A percentile compares a stretch with the other conserved stretches of the same genome.
Evolutionary conservation across 345 rosid genomes (phyloP).

Genomic region (Triadica sebifera): DNA sequence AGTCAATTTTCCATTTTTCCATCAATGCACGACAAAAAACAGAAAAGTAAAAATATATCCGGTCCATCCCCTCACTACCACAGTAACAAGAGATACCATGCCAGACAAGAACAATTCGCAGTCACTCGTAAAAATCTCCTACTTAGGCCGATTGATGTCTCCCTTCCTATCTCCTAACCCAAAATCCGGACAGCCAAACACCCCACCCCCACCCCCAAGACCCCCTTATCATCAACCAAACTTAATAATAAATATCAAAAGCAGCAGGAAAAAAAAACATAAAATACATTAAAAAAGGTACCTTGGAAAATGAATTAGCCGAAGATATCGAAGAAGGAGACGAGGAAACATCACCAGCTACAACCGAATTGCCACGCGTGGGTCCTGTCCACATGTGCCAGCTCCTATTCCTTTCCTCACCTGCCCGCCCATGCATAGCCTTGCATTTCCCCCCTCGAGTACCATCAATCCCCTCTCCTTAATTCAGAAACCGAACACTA

Average conservation of each 20-base stretch:
- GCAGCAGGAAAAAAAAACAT: too few species aligned
- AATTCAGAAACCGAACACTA: conserved; percentile 5
- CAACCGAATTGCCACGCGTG: conserved; percentile 29
- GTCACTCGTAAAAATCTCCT: too few species aligned
- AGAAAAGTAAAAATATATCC: background rate
- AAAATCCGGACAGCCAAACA: too few species aligned
- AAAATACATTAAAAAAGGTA: conserved; percentile 12
- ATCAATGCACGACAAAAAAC: background rate
- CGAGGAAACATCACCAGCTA: conserved; percentile 24
- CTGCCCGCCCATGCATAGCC: conserved; percentile 58
- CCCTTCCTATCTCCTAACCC: too few species aligned
- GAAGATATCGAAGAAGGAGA: conserved; percentile 40
- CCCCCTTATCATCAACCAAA: too few species aligned
- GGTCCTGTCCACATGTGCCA: conserved; percentile 36
- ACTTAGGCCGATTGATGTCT: too few species aligned
- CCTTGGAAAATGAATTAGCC: conserved; percentile 59
- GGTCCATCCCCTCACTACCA: background rate
- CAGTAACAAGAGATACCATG: background rate
- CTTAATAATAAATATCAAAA: too few species aligned
- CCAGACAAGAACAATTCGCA: too few species aligned
- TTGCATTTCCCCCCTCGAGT: conserved; percentile 33
- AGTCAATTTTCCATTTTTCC: background rate
- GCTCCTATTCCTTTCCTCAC: conserved; percentile 23
- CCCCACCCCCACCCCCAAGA: too few species aligned
- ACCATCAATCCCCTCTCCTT: conserved; percentile 33